phyloP scores from a whole-genome alignment of 192 early-diverging fungal genomes.

The Fimicolochytrium jonesii region DNA sequence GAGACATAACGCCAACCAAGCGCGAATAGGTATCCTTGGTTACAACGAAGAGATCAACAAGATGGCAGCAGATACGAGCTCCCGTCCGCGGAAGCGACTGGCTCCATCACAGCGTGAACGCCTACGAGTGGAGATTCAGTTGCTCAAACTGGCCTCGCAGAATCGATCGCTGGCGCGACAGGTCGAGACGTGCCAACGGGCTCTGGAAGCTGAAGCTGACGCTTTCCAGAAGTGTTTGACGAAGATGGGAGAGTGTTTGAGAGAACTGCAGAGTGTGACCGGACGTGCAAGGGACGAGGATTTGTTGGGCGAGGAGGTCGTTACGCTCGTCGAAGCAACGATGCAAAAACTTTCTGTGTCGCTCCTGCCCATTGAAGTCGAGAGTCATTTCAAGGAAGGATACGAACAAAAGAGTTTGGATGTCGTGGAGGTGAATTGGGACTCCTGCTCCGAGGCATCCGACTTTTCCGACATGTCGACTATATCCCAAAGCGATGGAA shows the following conservation, averaged over 20 bases:
- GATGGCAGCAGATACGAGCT: neutral
- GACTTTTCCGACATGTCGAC: neutral
- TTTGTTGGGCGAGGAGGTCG: neutral
- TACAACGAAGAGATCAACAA: slow-evolving; percentile 6
- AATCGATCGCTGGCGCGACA: neutral
- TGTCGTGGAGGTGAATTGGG: slow-evolving; percentile 11
- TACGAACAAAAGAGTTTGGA: neutral
- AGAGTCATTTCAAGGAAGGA: neutral
- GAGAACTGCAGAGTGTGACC: neutral
- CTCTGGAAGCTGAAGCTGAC: slow-evolving; percentile 5
- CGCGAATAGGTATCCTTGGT: slow-evolving; percentile 5
- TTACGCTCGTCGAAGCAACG: neutral
- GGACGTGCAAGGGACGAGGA: neutral
- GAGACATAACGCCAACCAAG: slow-evolving; percentile 30
- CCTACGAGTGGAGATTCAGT: slow-evolving; percentile 13
- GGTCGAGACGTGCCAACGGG: neutral
- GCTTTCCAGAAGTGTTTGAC: neutral
- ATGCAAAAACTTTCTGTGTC: neutral
- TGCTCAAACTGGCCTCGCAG: slow-evolving; percentile 1
- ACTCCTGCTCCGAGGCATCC: slow-evolving; percentile 14
- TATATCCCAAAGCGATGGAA: neutral
- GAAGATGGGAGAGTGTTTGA: neutral
- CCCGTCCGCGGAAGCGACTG: neutral
- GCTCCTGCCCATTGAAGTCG: neutral
- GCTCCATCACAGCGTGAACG: neutral